Evolutionary conservation across 192 early-diverging fungal species (phyloP), one percentile per base, ranked within the genome.

Genomic region (Glomus cerebriforme): DNA sequence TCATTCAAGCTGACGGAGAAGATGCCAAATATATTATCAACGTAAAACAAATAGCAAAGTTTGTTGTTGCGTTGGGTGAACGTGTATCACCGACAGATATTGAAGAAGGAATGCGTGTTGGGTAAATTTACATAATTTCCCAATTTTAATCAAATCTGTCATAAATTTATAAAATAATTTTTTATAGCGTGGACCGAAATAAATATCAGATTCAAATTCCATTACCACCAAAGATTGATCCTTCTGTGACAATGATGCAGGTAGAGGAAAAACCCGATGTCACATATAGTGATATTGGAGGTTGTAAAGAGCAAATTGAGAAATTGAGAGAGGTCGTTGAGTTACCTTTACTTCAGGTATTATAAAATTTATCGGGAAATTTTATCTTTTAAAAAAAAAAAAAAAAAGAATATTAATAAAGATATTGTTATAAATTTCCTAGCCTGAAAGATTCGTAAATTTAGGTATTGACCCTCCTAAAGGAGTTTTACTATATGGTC

Each of bases 251-350:
- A 13, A 99, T 99, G 98, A 99, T 99, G 98, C 97, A 98, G 84
- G 96, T 99, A 35, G 98, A 99, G 83, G 98, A 99, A 84, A 99
- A 99, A 85, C 98, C 98, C 3, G 98, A 99, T 88, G 96, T 99
- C n/a, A 99, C 98, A 12, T 99, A 99, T 79, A 90, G 91, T 65
- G 97, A 99, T 86, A 95, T 99, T n/a, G 98, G 98, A 82, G 98
- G 98, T 54, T 97, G 98, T 89, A 99, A 99, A 83, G 98, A 99
- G 82, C 97, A 99, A 84, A 99, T 99, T 86, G 98, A 99, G 81
- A 98, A 99, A 90, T 87, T 99, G 37, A 91, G 97, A 75, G 98
- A 99, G 87, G 98, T 99, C 7, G 98, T 99, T 9, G 98, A 99
- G 86, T 84, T 98, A 86, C 98, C 98, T 29, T 86, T 99, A 37